Evolutionary conservation across 768 basidiomycete species (phyloP), one percentile per base, ranked within the genome.

Genomic region (Boletus coccyginus): DNA sequence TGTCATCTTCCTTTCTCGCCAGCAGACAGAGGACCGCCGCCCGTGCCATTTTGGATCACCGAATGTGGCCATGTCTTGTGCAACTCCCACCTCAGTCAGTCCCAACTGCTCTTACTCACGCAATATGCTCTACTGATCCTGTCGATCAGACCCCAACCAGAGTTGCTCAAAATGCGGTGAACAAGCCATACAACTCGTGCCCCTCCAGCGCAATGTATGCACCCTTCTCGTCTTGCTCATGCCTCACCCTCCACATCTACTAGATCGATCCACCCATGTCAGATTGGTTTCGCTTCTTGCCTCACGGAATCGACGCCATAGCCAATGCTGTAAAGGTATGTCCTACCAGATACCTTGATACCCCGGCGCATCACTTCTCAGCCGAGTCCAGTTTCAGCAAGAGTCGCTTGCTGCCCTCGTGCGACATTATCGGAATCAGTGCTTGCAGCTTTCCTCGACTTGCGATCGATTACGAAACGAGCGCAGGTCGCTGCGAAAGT

Each of bases 31-130:
- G 81, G 78, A 0, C 72, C 74, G 1, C 78, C 85, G 11, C 75
- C 80, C 3, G 73, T 89, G 29, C 92, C 92, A 0, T 94, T 93
- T 69, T 94, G 92, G 92, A 76, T 92, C 57, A 92, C 92, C 2
- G 90, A 92, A 68, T 94, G 92, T 62, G 90, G 90, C 0, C 92
- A 94, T 76, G 81, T 93, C 54, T 62, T 93, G 29, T 94, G 92
- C 78, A 93, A 94, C 66, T 79, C 81, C 39, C 92, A 94, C 72
- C 83, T 94, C 67, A 89, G 92, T 93, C 66, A 68, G 78, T 63
- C 29, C 44, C 21, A n/a, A 2, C 5, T 1, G 24, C 21, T 29
- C 33, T 50, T 53, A 21, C 31, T 21, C 17, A 2, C 16, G 2
- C 10, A n/a, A 35, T 3, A 10, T 31, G 32, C 16, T 53, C 13